Percentiles rank a stretch among this genome's conserved stretches.
Evolutionary conservation across 192 early-diverging fungal species (phyloP).

Genomic region (Umbelopsis vinacea): DNA sequence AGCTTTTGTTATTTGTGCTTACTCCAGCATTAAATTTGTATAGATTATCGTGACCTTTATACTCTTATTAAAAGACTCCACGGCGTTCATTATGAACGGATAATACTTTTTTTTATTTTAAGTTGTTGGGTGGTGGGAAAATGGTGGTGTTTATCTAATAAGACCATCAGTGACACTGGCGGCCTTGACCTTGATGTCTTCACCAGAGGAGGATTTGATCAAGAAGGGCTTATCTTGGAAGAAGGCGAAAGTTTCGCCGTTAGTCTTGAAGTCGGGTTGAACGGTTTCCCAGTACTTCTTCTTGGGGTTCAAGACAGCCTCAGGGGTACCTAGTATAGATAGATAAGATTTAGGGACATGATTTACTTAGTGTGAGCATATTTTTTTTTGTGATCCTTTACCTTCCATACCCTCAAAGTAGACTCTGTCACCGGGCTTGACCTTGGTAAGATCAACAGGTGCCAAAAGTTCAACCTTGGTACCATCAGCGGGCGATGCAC

Average conservation of each 20-base stretch:
- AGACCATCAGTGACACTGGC: slow-evolving; percentile 67
- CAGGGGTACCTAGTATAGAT: slow-evolving; percentile 64
- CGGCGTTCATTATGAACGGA: too few relatives aligned
- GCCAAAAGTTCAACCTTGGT: slow-evolving; percentile 89
- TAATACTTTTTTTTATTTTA: background rate
- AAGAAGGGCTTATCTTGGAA: slow-evolving; percentile 54
- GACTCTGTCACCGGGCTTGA: slow-evolving; percentile 88
- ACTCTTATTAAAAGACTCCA: background rate
- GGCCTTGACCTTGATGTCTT: slow-evolving; percentile 56
- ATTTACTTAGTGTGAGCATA: slow-evolving; percentile 9
- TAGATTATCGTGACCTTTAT: background rate
- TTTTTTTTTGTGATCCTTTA: slow-evolving; percentile 1
- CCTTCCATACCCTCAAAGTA: slow-evolving; percentile 92
- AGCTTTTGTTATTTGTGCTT: too few relatives aligned
- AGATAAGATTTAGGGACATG: slow-evolving; percentile 6
- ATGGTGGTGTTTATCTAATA: slow-evolving; percentile 65
- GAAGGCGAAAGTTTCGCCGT: slow-evolving; percentile 66
- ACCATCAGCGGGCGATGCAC: slow-evolving; percentile 84
- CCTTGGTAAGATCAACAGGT: slow-evolving; percentile 74
- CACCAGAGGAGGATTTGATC: slow-evolving; percentile 50
- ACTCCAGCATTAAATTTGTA: background rate
- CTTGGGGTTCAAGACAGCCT: slow-evolving; percentile 94
- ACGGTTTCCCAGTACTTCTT: slow-evolving; percentile 98
- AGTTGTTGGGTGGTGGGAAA: background rate
- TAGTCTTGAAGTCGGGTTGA: slow-evolving; percentile 84